Conservation (phyloP, 208 protist genomes). For the Leptomonas pyrrhocoris region DNA sequence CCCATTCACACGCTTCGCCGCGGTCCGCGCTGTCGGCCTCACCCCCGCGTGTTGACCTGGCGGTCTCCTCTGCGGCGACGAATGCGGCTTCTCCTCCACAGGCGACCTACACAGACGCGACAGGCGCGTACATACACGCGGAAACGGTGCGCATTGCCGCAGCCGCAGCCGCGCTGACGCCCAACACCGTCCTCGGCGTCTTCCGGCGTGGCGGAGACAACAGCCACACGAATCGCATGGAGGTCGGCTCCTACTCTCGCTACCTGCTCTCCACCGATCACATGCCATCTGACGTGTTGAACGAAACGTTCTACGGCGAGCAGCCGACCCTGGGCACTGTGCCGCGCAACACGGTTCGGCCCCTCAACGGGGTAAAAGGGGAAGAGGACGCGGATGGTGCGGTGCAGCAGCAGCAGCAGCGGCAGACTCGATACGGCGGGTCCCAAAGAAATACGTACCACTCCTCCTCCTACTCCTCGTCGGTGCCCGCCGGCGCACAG, state of each 20-base stretch:
- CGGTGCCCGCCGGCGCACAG: neutral
- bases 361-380: neutral
- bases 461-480: neutral
- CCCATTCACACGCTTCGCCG: neutral
- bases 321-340: constrained; percentile 40
- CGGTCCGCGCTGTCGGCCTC: neutral
- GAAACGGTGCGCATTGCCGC: constrained; percentile 28
- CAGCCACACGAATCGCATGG: constrained; percentile 81
- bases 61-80: neutral
- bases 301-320: constrained; percentile 49
- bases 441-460: too few species aligned
- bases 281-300: constrained; percentile 34
- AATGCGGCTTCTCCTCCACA: neutral
- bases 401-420: neutral
- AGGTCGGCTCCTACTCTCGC: constrained; percentile 68
- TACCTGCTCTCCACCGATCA: constrained; percentile 57
- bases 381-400: neutral
- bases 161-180: constrained; percentile 26
- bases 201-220: constrained; percentile 70
- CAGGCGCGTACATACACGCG: constrained; percentile 1
- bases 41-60: neutral
- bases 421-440: too few species aligned
- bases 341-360: constrained; percentile 34
- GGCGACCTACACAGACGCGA: neutral
- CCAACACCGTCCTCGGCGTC: constrained; percentile 32